Conservation (phyloP, 345 rosid species). For the Eutrema yunnanense region DNA sequence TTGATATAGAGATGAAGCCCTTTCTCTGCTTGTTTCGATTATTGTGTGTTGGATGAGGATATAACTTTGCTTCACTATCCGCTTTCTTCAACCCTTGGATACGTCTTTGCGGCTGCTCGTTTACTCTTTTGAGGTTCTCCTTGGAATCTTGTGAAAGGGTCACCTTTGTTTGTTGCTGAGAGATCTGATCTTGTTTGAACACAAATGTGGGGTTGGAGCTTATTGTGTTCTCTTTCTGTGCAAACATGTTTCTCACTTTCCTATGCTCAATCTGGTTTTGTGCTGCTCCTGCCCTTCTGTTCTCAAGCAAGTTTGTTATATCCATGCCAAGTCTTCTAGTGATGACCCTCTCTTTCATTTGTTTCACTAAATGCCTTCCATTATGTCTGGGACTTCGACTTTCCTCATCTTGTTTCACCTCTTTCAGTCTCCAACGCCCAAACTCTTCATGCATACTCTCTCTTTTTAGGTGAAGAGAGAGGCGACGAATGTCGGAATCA, state of each 20-base stretch:
- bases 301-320: slow-evolving; percentile 48
- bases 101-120: neutral
- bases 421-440: slow-evolving; percentile 26
- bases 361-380: slow-evolving; percentile 53
- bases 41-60: neutral
- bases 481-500: slow-evolving; percentile 49
- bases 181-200: neutral
- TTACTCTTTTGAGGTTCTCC: neutral
- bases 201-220: neutral
- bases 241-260: neutral
- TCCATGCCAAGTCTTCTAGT: slow-evolving; percentile 51
- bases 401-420: slow-evolving; percentile 43
- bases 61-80: neutral
- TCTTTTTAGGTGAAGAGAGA: slow-evolving; percentile 64
- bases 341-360: slow-evolving; percentile 46
- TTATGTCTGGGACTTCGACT: slow-evolving; percentile 39
- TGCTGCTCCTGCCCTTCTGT: neutral
- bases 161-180: neutral
- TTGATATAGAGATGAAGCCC: neutral
- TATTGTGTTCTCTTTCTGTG: slow-evolving; percentile 3
- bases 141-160: neutral
- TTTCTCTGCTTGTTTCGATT: neutral
- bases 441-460: slow-evolving; percentile 39
- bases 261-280: neutral
- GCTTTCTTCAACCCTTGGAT: neutral